Evolutionary conservation across 2,329 filamentous ascomycete genomes (phyloP).

Genomic region (Ophiostoma ulmi): DNA sequence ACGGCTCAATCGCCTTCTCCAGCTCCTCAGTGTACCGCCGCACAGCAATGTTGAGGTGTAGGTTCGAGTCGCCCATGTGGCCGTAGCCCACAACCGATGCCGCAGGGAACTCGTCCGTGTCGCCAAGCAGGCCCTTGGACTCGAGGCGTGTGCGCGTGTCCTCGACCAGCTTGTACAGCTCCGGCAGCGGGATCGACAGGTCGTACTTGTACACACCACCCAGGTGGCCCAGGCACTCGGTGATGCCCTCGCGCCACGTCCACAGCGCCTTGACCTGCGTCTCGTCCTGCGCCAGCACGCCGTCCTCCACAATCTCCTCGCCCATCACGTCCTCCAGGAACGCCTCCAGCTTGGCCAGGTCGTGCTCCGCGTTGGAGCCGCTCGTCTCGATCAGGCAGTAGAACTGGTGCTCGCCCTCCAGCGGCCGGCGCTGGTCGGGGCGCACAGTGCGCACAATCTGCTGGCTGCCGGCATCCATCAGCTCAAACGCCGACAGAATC

Average conservation of each 20-base stretch:
- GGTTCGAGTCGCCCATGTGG: conserved; percentile 95
- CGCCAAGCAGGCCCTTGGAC: conserved; percentile 69
- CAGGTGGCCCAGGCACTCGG: conserved; percentile 81
- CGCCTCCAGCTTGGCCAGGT: conserved; percentile 80
- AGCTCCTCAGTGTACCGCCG: conserved; percentile 80
- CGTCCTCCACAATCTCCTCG: conserved; percentile 79
- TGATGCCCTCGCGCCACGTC: conserved; percentile 89
- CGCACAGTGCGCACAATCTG: conserved; percentile 63
- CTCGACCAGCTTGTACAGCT: conserved; percentile 85
- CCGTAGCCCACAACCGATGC: conserved; percentile 92
- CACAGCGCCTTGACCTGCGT: conserved; percentile 82
- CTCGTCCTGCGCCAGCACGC: conserved; percentile 87
- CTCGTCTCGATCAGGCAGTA: conserved; percentile 97
- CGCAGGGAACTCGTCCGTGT: conserved; percentile 70
- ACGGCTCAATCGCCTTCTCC: conserved; percentile 84
- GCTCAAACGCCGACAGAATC: conserved; percentile 93
- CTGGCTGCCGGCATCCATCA: conserved; percentile 88
- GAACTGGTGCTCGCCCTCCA: conserved; percentile 82
- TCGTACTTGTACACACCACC: conserved; percentile 99
- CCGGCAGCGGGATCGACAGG: conserved; percentile 81
- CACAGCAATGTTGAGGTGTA: conserved; percentile 86
- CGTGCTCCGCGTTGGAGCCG: conserved; percentile 89
- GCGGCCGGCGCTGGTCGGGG: conserved; percentile 71
- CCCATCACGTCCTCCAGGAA: conserved; percentile 90
- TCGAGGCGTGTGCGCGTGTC: conserved; percentile 71